phyloP scores from a whole-genome alignment of 164 flowering plant species.

The Tetrastigma voinierianum region DNA sequence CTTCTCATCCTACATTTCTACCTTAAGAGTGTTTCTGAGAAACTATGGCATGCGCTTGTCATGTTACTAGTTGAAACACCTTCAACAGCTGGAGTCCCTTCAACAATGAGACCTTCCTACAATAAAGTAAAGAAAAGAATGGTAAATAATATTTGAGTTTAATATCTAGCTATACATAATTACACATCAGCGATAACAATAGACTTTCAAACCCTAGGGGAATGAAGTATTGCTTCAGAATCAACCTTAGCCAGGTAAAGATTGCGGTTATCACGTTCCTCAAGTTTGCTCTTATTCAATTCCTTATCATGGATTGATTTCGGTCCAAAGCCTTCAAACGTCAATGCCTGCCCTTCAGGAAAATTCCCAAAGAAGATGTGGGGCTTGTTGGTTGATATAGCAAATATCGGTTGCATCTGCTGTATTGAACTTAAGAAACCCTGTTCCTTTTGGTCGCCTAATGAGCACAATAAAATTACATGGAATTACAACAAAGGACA shows the following conservation, averaged over 20 bases:
- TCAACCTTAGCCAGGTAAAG: conserved; percentile 87
- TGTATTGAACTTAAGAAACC: conserved; percentile 81
- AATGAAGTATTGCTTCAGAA: background rate
- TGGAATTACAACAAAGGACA: background rate
- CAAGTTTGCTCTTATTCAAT: conserved; percentile 59
- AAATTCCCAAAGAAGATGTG: conserved; percentile 51
- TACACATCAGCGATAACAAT: background rate
- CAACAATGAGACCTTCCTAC: conserved; percentile 91
- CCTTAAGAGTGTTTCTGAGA: background rate
- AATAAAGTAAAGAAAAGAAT: conserved; percentile 8
- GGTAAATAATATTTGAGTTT: background rate
- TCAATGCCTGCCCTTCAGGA: conserved; percentile 77
- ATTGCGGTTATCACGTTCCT: conserved; percentile 72
- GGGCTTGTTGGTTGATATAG: conserved; percentile 65
- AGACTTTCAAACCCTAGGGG: no score
- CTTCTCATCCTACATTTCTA: background rate
- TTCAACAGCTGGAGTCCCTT: conserved; percentile 91
- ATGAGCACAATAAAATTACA: conserved; percentile 18
- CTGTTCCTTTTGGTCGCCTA: conserved; percentile 96
- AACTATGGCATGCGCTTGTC: conserved; percentile 73
- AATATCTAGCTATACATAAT: background rate
- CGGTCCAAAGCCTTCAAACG: conserved; percentile 81
- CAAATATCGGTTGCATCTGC: conserved; percentile 60
- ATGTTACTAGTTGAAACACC: conserved; percentile 89
- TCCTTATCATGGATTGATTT: conserved; percentile 65